These are phyloP conservation scores for Aspergillus pseudonomiae DNA, from an alignment of 2,329 filamentous ascomycete species.

Conservation along the genomic window DNA sequence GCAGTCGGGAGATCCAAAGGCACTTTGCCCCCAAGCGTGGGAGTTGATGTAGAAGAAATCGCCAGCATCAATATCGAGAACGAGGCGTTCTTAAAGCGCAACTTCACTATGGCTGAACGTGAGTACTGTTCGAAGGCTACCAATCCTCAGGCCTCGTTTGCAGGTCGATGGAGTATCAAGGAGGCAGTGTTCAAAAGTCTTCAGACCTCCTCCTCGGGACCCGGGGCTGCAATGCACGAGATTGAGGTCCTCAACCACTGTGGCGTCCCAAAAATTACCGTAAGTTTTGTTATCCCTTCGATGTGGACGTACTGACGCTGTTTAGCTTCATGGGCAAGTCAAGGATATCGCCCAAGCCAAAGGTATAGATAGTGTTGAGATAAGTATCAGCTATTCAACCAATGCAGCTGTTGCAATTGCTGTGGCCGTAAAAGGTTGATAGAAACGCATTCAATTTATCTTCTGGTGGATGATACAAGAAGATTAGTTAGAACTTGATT, in stretches of 20 bases:
- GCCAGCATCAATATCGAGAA: conserved; percentile 87
- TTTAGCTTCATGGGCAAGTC: conserved; percentile 7
- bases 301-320: neutral
- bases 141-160: conserved; percentile 84
- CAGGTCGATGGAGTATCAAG: conserved; percentile 52
- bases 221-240: conserved; percentile 18
- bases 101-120: conserved; percentile 85
- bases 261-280: conserved; percentile 17
- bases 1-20: neutral
- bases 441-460: neutral
- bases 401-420: conserved; percentile 10
- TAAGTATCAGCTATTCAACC: conserved; percentile 6
- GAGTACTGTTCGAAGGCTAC: conserved; percentile 80
- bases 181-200: conserved; percentile 52
- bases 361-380: neutral
- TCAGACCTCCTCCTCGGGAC: conserved; percentile 14
- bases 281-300: neutral
- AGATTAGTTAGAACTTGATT: neutral
- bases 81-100: conserved; percentile 88
- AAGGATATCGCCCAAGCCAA: conserved; percentile 4
- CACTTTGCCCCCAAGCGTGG: conserved; percentile 8
- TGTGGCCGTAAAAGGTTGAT: neutral
- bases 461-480: neutral
- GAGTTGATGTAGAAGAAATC: conserved; percentile 66
- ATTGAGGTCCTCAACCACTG: conserved; percentile 18